Percentiles rank a stretch among this genome's conserved stretches.
These are phyloP conservation scores for Hypoxylon sp. DNA, from an alignment of 2,329 filamentous ascomycete genomes.

Conservation along the genomic window DNA sequence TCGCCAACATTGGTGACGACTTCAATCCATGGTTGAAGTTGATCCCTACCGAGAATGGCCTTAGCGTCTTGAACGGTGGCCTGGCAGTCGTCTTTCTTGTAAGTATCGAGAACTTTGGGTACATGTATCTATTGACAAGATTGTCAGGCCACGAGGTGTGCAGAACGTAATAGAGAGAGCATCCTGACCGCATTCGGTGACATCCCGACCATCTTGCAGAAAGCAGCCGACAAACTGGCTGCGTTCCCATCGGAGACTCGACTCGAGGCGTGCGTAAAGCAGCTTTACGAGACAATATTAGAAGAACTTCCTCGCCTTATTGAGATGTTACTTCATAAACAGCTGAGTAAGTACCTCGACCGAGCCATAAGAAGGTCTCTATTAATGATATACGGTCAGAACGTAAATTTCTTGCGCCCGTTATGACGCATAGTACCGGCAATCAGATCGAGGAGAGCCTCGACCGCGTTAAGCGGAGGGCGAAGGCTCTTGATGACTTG, in stretches of 20 bases:
- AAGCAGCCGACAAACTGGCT: background rate
- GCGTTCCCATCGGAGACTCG: background rate
- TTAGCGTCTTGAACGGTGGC: background rate
- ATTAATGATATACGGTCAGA: background rate
- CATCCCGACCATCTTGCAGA: background rate
- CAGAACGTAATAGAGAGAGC: background rate
- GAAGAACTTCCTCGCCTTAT: background rate
- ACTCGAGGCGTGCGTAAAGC: background rate
- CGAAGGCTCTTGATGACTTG: background rate
- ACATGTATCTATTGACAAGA: background rate
- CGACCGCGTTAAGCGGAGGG: background rate
- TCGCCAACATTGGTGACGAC: background rate
- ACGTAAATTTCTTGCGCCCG: background rate
- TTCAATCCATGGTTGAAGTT: background rate
- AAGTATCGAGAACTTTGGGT: background rate
- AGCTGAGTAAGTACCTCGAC: background rate
- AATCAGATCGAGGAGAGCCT: background rate
- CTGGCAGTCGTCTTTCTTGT: background rate
- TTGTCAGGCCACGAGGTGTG: background rate
- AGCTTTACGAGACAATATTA: background rate
- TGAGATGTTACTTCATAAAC: background rate
- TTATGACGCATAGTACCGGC: background rate
- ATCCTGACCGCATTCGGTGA: background rate
- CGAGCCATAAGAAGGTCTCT: background rate
- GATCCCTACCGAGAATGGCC: background rate